Conservation (phyloP, 768 basidiomycete genomes). For the Tricholomella constricta region DNA sequence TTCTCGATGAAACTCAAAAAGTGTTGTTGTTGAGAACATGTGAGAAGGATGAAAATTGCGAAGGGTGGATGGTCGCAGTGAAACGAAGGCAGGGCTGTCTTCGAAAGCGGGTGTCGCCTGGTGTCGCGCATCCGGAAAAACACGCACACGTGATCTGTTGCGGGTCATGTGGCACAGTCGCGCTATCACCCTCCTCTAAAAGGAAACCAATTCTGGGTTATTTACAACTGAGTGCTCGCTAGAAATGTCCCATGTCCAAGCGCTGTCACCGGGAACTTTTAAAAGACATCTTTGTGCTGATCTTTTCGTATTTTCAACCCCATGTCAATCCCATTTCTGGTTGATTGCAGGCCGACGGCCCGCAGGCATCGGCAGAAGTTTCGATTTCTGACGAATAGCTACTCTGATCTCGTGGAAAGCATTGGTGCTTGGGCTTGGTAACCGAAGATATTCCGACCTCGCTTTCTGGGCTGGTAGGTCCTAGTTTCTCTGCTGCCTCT, state of each 20-base stretch:
- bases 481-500: no score
- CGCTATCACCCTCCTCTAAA: not conserved
- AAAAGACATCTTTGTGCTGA: not conserved
- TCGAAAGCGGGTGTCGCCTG: not conserved
- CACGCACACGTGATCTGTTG: slow-evolving; percentile 3
- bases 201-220: no score
- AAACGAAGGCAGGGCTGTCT: not conserved
- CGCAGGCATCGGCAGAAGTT: not conserved
- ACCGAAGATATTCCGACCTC: not conserved
- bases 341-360: not conserved
- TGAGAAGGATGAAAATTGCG: not conserved
- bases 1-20: slow-evolving; percentile 9
- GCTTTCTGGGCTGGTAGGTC: no score
- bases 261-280: not conserved
- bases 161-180: not conserved
- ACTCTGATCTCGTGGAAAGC: not conserved
- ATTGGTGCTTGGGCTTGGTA: not conserved
- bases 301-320: not conserved
- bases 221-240: not conserved
- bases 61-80: not conserved
- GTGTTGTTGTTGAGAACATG: not conserved
- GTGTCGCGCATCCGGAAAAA: not conserved
- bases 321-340: not conserved
- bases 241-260: not conserved
- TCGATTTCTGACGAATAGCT: not conserved